Evolutionary conservation across 306 rosid species (phyloP).

Genomic region (Vigna mungo): DNA sequence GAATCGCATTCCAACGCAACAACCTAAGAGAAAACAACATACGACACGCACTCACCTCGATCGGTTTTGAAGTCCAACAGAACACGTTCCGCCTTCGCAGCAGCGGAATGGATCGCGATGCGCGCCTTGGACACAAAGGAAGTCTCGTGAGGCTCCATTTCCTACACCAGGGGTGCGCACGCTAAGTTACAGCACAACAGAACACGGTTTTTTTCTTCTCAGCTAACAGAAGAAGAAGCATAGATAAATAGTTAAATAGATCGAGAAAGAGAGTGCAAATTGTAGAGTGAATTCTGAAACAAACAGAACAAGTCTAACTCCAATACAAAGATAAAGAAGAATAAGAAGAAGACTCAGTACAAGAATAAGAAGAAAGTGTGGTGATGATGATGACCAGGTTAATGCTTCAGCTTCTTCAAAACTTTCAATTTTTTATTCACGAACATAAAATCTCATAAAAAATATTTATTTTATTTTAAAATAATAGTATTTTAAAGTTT

Average conservation of each 20-base stretch:
- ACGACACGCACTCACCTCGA: conserved; percentile 50
- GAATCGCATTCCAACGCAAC: conserved; percentile 39
- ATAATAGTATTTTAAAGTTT: too few species aligned
- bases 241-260: background rate
- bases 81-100: conserved; percentile 93
- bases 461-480: too few species aligned
- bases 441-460: too few species aligned
- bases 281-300: conserved; percentile 18
- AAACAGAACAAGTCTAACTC: conserved; percentile 36
- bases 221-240: conserved; percentile 14
- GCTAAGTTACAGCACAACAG: background rate
- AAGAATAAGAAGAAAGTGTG: background rate
- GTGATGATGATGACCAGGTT: conserved; percentile 15
- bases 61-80: conserved; percentile 78
- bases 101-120: conserved; percentile 90
- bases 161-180: conserved; percentile 18
- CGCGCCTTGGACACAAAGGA: conserved; percentile 91
- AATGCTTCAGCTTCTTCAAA: background rate
- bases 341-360: background rate
- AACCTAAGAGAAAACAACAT: background rate
- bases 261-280: background rate
- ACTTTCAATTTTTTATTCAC: background rate
- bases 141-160: conserved; percentile 64
- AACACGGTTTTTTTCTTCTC: background rate
- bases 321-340: conserved; percentile 4